Percentiles rank a stretch among this genome's conserved stretches.
phyloP scores from a whole-genome alignment of 768 basidiomycete genomes.

The Lanmaoa rubissima region DNA sequence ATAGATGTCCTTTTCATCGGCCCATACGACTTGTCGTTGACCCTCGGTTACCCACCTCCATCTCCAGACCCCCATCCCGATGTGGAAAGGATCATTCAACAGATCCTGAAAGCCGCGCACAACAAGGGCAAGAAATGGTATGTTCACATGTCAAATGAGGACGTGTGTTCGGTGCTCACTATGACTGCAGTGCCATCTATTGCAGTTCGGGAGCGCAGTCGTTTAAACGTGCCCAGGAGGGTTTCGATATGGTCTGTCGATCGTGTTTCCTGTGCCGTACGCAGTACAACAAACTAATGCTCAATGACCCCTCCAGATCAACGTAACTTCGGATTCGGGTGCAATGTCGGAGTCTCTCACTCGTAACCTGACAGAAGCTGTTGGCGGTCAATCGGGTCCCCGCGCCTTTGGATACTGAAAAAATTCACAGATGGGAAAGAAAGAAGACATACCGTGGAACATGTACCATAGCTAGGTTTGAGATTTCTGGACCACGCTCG shows the following conservation, averaged over 20 bases:
- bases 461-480: neutral
- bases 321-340: conserved; percentile 44
- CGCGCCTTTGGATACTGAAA: conserved; percentile 14
- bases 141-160: conserved; percentile 2
- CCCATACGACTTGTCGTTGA: conserved; percentile 66
- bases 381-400: conserved; percentile 10
- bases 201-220: conserved; percentile 47
- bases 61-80: conserved; percentile 64
- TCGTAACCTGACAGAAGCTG: conserved; percentile 23
- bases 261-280: neutral
- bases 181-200: conserved; percentile 42
- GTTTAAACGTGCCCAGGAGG: conserved; percentile 43
- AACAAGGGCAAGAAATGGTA: conserved; percentile 64
- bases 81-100: conserved; percentile 58
- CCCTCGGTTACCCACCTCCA: conserved; percentile 57
- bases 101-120: conserved; percentile 49
- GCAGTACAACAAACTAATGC: neutral
- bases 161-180: neutral
- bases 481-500: neutral
- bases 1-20: conserved; percentile 60
- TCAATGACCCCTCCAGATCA: conserved; percentile 38
- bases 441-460: neutral
- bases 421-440: neutral
- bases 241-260: conserved; percentile 49
- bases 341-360: conserved; percentile 41